A percentile compares a stretch with the other conserved stretches of the same genome.
phyloP scores from a whole-genome alignment of 805 yeast species.

The Geotrichum ghanense region DNA sequence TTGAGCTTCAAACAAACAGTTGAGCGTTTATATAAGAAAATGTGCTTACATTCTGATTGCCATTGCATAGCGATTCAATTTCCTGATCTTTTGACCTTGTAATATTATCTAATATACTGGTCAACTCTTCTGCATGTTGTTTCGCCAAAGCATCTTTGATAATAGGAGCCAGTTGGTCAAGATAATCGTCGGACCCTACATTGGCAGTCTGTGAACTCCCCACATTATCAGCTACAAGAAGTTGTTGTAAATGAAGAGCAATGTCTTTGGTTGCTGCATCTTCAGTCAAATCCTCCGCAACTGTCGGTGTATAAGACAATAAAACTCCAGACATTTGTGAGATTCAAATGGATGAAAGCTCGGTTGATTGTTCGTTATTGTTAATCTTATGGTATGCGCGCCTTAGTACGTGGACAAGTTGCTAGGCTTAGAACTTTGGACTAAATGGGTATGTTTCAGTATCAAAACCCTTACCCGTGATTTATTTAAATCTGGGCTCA shows the following conservation, averaged over 20 bases:
- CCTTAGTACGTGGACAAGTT: too few species aligned
- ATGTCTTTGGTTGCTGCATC: slow-evolving; percentile 11
- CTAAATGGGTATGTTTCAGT: too few species aligned
- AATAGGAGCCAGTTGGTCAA: slow-evolving; percentile 72
- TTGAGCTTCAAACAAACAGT: too few species aligned
- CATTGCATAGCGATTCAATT: slow-evolving; percentile 49
- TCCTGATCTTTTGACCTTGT: slow-evolving; percentile 53
- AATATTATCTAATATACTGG: slow-evolving; percentile 42
- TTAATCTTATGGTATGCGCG: too few species aligned
- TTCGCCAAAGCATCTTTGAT: slow-evolving; percentile 50
- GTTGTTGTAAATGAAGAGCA: slow-evolving; percentile 15
- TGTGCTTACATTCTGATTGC: slow-evolving; percentile 40
- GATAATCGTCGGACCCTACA: slow-evolving; percentile 42
- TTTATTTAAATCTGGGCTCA: too few species aligned
- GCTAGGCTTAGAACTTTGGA: too few species aligned
- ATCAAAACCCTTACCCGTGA: too few species aligned
- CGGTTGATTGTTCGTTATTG: too few species aligned
- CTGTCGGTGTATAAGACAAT: not conserved
- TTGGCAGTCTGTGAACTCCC: slow-evolving; percentile 5
- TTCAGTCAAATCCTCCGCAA: not conserved
- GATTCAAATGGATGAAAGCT: too few species aligned
- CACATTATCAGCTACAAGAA: slow-evolving; percentile 5
- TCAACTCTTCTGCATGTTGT: slow-evolving; percentile 43
- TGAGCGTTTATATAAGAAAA: too few species aligned
- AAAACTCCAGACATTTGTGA: too few species aligned